phyloP scores from a whole-genome alignment of 257 asterid genomes.

The Nicotiana undulata region DNA sequence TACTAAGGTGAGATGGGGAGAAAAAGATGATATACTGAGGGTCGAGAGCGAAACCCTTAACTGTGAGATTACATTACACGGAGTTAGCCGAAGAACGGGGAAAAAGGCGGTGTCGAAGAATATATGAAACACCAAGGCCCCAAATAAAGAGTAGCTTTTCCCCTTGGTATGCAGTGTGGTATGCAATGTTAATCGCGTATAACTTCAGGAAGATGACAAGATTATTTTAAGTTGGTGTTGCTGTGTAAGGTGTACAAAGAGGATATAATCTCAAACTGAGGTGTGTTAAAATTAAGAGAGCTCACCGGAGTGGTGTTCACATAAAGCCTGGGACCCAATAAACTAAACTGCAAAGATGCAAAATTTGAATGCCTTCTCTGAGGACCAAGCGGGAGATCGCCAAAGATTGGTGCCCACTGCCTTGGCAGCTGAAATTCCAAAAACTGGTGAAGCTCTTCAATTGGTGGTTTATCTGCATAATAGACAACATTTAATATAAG shows the following conservation, averaged over 20 bases:
- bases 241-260: background rate
- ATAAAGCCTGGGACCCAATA: constrained; percentile 86
- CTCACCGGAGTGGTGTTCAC: constrained; percentile 67
- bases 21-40: background rate
- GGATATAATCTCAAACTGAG: background rate
- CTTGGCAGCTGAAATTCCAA: constrained; percentile 96
- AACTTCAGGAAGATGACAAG: background rate
- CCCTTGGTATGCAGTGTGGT: background rate
- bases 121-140: background rate
- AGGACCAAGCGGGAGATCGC: constrained; percentile 97
- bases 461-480: constrained; percentile 92
- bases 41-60: background rate
- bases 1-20: background rate
- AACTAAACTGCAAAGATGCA: constrained; percentile 85
- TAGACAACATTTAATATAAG: constrained; percentile 5
- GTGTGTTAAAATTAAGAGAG: background rate
- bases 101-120: background rate
- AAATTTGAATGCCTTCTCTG: constrained; percentile 69
- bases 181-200: background rate
- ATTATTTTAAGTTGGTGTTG: background rate
- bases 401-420: constrained; percentile 97
- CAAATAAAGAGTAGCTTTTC: background rate
- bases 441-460: constrained; percentile 97
- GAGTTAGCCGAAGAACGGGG: background rate
- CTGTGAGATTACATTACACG: background rate